Conservation (phyloP, 1,284 basidiomycete genomes). For the Exobasidium rhododendri region DNA sequence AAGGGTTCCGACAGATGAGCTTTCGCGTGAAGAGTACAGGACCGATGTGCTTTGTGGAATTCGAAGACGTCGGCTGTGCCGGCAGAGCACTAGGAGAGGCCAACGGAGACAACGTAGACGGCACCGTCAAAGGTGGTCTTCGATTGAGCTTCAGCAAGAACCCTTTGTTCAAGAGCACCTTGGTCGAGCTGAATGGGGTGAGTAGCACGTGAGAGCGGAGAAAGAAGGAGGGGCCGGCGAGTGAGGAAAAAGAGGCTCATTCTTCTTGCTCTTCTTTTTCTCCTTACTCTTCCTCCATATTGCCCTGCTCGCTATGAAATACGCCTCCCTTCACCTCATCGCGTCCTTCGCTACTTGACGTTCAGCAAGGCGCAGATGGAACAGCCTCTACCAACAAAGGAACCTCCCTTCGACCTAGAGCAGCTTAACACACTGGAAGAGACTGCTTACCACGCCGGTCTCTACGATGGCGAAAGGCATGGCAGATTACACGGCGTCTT, state of each 20-base stretch:
- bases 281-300: neutral
- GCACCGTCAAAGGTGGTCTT: conserved; percentile 89
- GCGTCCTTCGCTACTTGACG: neutral
- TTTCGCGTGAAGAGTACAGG: conserved; percentile 93
- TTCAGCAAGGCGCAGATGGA: neutral
- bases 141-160: conserved; percentile 72
- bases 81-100: conserved; percentile 80
- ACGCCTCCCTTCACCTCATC: neutral
- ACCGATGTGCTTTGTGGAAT: conserved; percentile 90
- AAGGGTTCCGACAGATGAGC: conserved; percentile 84
- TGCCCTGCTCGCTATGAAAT: neutral
- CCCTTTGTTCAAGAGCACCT: conserved; percentile 33
- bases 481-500: conserved; percentile 84
- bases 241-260: neutral
- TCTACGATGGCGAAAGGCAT: conserved; percentile 73
- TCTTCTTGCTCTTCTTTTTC: neutral
- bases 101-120: conserved; percentile 84
- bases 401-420: conserved; percentile 26
- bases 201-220: no score
- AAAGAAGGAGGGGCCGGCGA: no score
- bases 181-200: neutral
- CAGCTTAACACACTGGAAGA: conserved; percentile 42
- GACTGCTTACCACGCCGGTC: conserved; percentile 72
- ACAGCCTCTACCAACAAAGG: neutral
- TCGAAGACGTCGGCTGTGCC: conserved; percentile 81